These are phyloP conservation scores for Lupinus albus DNA, from an alignment of 306 rosid species.

Conservation along the genomic window DNA sequence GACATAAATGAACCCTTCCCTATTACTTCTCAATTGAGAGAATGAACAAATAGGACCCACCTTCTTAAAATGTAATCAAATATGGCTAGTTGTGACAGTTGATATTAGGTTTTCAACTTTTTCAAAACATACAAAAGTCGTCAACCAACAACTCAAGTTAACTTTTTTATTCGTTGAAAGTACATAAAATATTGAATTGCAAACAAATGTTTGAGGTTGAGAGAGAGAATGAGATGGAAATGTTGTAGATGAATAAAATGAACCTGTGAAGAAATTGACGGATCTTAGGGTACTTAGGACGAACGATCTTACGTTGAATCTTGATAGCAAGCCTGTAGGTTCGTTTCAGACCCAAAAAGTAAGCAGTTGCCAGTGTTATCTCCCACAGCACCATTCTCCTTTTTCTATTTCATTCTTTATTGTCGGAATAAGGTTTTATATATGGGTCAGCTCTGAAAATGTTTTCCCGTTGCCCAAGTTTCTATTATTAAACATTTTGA, in stretches of 20 bases:
- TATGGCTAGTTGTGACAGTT: no score
- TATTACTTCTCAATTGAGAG: not conserved
- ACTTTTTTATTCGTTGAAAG: no score
- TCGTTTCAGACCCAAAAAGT: constrained; percentile 84
- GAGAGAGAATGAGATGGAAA: no score
- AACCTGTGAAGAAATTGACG: constrained; percentile 81
- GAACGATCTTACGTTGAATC: constrained; percentile 73
- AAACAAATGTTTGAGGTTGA: no score
- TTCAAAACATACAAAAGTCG: no score
- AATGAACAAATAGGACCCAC: not conserved
- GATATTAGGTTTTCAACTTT: no score
- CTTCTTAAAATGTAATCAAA: not conserved
- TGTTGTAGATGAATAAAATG: no score
- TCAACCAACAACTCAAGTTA: no score
- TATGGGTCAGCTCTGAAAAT: no score
- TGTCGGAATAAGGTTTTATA: constrained; percentile 34
- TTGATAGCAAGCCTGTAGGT: constrained; percentile 72
- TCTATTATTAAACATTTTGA: no score
- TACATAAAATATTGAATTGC: no score
- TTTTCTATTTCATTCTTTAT: constrained; percentile 18
- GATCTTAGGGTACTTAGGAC: constrained; percentile 62
- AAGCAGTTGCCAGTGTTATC: constrained; percentile 88
- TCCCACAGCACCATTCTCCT: constrained; percentile 86
- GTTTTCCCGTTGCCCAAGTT: not conserved
- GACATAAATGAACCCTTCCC: not conserved